A percentile compares a stretch with the other conserved stretches of the same genome.
Evolutionary conservation across 352 stramenopile genomes (phyloP).

Genomic region (Peronospora tabacina): DNA sequence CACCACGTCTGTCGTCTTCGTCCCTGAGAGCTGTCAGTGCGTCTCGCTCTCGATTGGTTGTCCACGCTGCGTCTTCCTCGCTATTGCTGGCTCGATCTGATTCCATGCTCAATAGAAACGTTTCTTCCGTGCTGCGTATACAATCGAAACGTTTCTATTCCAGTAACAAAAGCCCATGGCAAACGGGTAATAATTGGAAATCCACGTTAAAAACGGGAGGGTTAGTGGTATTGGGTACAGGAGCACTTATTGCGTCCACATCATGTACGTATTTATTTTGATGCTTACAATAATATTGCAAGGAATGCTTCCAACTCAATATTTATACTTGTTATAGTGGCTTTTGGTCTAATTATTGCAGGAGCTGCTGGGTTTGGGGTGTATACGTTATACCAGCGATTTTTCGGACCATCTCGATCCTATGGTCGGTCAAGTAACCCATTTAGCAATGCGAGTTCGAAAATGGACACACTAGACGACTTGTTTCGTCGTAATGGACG

Average conservation of each 20-base stretch:
- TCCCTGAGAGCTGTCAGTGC: conserved; percentile 4
- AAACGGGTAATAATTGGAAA: conserved; percentile 39
- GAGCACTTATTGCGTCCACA: conserved; percentile 47
- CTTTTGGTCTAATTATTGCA: conserved; percentile 59
- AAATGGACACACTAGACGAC: conserved; percentile 42
- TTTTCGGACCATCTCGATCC: conserved; percentile 46
- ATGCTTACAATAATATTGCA: no score
- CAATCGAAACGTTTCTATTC: conserved; percentile 31
- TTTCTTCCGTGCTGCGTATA: conserved; percentile 3
- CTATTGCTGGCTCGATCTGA: conserved; percentile 9
- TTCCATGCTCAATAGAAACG: not conserved
- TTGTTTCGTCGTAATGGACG: conserved; percentile 35
- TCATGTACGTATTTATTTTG: conserved; percentile 37
- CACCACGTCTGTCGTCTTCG: conserved; percentile 1
- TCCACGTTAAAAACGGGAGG: conserved; percentile 51
- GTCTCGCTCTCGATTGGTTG: conserved; percentile 3
- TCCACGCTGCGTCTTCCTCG: not conserved
- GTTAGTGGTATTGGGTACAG: conserved; percentile 47
- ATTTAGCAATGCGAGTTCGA: conserved; percentile 36
- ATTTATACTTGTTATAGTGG: conserved; percentile 31
- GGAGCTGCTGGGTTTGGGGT: conserved; percentile 61
- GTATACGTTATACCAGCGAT: conserved; percentile 60
- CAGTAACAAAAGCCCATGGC: conserved; percentile 34
- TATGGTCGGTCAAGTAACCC: conserved; percentile 24
- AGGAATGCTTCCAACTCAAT: no score